phyloP scores from a whole-genome alignment of 225 moss, liverwort and hornwort genomes.

The Polytrichum commune region DNA sequence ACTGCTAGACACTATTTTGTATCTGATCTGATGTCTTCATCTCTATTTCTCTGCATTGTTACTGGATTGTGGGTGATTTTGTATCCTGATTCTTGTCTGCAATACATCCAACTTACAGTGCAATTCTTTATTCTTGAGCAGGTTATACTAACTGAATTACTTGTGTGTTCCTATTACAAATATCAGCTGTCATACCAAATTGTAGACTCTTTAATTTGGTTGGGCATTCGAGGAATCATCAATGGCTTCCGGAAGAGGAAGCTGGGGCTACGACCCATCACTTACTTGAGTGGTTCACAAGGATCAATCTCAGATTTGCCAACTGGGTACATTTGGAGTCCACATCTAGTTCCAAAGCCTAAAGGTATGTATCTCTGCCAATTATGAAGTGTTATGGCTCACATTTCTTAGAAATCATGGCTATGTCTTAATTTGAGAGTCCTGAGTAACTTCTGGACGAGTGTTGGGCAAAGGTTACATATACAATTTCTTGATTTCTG shows the following conservation, averaged over 20 bases:
- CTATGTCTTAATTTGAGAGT: no score
- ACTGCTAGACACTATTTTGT: not conserved
- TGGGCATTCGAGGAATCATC: constrained; percentile 60
- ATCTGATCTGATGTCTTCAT: not conserved
- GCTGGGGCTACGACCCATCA: constrained; percentile 50
- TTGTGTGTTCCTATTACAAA: not conserved
- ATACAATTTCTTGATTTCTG: no score
- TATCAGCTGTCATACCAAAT: constrained; percentile 59
- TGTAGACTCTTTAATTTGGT: constrained; percentile 59
- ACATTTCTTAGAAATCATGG: no score
- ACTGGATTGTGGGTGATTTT: no score
- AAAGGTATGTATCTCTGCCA: constrained; percentile 21
- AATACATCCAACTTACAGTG: no score
- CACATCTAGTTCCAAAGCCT: constrained; percentile 62
- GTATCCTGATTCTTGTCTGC: no score
- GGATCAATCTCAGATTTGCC: constrained; percentile 57
- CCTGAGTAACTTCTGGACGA: no score
- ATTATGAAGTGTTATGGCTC: not conserved
- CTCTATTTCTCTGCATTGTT: not conserved
- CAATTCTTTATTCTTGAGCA: no score
- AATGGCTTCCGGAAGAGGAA: constrained; percentile 55
- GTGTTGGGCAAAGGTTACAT: no score
- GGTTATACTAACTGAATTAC: no score
- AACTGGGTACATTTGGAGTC: constrained; percentile 70
- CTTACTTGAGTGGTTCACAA: constrained; percentile 60